A percentile compares a stretch with the other conserved stretches of the same genome.
phyloP scores from a whole-genome alignment of 345 rosid genomes.

The Salix exigua region DNA sequence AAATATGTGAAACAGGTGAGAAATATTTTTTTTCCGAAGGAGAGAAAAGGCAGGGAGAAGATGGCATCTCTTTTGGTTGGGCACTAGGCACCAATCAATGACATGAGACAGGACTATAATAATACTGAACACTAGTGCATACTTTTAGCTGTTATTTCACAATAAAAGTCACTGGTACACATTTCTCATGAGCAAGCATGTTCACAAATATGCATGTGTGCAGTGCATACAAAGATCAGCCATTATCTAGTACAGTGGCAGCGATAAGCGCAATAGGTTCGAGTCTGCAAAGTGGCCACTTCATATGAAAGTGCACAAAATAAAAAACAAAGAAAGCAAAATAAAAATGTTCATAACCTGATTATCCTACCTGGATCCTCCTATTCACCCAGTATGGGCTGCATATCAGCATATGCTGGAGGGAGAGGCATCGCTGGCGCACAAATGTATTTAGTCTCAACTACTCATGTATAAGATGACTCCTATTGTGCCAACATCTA shows the following conservation, averaged over 20 bases:
- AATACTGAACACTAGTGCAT: too few species aligned
- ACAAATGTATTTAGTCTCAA: background rate
- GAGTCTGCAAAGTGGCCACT: background rate
- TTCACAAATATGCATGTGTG: background rate
- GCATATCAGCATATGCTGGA: too few species aligned
- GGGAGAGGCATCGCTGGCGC: background rate
- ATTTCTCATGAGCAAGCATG: background rate
- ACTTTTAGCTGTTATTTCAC: background rate
- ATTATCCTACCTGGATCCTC: background rate
- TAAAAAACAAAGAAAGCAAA: too few species aligned
- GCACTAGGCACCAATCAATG: background rate
- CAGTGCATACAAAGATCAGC: background rate
- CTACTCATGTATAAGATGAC: background rate
- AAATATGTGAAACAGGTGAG: conserved; percentile 13
- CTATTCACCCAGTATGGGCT: too few species aligned
- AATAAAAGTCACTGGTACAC: background rate
- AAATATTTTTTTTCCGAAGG: conserved; percentile 3
- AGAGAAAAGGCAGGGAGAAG: background rate
- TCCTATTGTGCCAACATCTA: background rate
- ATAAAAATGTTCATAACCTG: background rate
- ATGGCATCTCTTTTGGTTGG: background rate
- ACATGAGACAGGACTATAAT: background rate
- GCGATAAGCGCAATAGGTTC: background rate
- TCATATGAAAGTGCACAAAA: background rate
- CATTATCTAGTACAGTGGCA: background rate